Percentiles rank a stretch among this genome's conserved stretches.
phyloP scores from a whole-genome alignment of 805 yeast genomes.

The Clavispora phyllophila region DNA sequence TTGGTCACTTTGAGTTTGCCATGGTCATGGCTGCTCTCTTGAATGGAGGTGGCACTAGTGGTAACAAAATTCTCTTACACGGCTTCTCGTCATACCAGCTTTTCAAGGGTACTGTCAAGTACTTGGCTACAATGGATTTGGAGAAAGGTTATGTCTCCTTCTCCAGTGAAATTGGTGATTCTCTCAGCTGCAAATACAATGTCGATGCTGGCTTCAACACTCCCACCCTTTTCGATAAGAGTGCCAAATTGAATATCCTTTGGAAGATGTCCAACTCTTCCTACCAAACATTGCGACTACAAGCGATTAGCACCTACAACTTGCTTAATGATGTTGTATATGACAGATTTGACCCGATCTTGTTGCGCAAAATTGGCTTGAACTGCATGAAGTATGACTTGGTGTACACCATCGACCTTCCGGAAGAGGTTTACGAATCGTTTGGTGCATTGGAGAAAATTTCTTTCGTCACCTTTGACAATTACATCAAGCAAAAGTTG shows the following conservation, averaged over 20 bases:
- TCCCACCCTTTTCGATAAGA: slow-evolving; percentile 74
- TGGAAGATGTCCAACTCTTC: slow-evolving; percentile 76
- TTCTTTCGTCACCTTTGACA: slow-evolving; percentile 64
- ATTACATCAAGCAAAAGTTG: slow-evolving; percentile 58
- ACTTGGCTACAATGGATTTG: slow-evolving; percentile 76
- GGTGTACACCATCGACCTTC: slow-evolving; percentile 48
- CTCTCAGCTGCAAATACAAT: slow-evolving; percentile 39
- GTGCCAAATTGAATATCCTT: slow-evolving; percentile 69
- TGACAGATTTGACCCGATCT: slow-evolving; percentile 78
- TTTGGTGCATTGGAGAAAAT: slow-evolving; percentile 72
- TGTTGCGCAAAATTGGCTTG: slow-evolving; percentile 55
- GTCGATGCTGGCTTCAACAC: slow-evolving; percentile 56
- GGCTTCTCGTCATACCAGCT: slow-evolving; percentile 93
- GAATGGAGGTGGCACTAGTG: slow-evolving; percentile 75
- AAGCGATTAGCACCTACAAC: slow-evolving; percentile 63
- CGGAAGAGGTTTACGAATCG: slow-evolving; percentile 34
- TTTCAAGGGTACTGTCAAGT: slow-evolving; percentile 82
- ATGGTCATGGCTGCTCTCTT: slow-evolving; percentile 74
- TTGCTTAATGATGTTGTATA: slow-evolving; percentile 72
- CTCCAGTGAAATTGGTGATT: slow-evolving; percentile 49
- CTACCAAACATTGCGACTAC: slow-evolving; percentile 54
- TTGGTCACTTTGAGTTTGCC: slow-evolving; percentile 90
- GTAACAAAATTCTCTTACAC: slow-evolving; percentile 70
- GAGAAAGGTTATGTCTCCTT: slow-evolving; percentile 62
- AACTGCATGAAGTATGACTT: slow-evolving; percentile 64